phyloP scores from a whole-genome alignment of 305 asterid genomes.

The Fraxinus xanthoxyloides region DNA sequence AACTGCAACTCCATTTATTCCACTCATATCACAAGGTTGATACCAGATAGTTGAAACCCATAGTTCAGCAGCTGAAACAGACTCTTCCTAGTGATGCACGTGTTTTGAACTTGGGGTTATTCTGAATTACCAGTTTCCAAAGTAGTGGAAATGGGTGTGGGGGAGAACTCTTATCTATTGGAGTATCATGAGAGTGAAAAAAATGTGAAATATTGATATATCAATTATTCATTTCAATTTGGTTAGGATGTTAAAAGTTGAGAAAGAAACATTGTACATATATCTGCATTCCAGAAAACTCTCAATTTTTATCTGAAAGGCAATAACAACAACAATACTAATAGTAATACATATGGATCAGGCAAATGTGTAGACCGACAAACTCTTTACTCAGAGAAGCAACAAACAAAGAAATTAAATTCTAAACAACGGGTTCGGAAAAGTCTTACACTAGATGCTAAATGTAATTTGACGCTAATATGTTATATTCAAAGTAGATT shows the following conservation, averaged over 20 bases:
- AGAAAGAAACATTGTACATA: not conserved
- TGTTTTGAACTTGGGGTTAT: not conserved
- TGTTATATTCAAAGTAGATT: not conserved
- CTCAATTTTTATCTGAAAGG: not conserved
- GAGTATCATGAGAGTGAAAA: not conserved
- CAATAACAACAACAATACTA: not conserved
- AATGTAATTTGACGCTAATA: not conserved
- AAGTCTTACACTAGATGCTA: not conserved
- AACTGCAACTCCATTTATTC: conserved; percentile 1
- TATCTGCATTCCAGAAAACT: not conserved
- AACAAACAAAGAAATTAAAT: not conserved
- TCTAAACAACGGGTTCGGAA: not conserved
- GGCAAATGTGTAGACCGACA: not conserved
- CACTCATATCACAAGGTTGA: conserved; percentile 1
- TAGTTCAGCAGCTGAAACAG: conserved; percentile 1
- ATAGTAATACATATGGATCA: not conserved
- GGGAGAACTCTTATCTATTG: not conserved
- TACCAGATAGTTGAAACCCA: not conserved
- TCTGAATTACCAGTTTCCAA: not conserved
- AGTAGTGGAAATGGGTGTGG: not conserved
- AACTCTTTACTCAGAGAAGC: not conserved
- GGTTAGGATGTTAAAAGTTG: not conserved
- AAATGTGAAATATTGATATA: not conserved
- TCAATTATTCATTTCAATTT: not conserved
- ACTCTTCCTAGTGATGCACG: not conserved